A percentile compares a stretch with the other conserved stretches of the same genome.
phyloP scores from a whole-genome alignment of 1,139 yeast species.

The Diutina siamensis region DNA sequence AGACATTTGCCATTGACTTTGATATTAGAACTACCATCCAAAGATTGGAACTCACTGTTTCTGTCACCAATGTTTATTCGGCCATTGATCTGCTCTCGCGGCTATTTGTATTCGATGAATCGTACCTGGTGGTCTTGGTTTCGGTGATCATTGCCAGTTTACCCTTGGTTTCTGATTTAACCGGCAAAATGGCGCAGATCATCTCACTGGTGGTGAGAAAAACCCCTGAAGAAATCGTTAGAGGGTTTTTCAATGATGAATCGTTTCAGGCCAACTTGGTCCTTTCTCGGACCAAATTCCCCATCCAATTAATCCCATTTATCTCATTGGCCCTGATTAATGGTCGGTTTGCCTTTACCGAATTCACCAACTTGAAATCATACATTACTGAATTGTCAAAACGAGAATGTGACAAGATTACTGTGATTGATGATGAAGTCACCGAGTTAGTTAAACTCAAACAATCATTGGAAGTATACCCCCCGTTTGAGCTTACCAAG shows the following conservation, averaged over 20 bases:
- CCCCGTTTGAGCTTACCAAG: conserved; percentile 38
- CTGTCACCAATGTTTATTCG: conserved; percentile 28
- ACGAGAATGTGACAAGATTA: conserved; percentile 24
- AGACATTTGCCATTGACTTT: conserved; percentile 7
- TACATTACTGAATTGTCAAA: conserved; percentile 39
- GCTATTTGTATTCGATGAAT: conserved; percentile 30
- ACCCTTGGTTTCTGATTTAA: conserved; percentile 42
- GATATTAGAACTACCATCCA: conserved; percentile 6
- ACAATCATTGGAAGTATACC: conserved; percentile 29
- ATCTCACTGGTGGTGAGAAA: conserved; percentile 38
- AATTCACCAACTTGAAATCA: conserved; percentile 46
- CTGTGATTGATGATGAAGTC: conserved; percentile 39
- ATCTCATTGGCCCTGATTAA: conserved; percentile 51
- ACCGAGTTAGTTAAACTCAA: conserved; percentile 39
- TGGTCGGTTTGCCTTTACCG: conserved; percentile 55
- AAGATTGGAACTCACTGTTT: conserved; percentile 6
- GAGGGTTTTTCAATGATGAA: conserved; percentile 44
- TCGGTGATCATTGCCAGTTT: conserved; percentile 47
- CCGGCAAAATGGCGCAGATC: conserved; percentile 40
- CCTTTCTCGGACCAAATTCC: conserved; percentile 63
- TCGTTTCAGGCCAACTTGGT: conserved; percentile 45
- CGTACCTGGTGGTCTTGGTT: conserved; percentile 49
- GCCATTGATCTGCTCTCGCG: conserved; percentile 31
- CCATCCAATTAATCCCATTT: conserved; percentile 54
- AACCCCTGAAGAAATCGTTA: conserved; percentile 47